Evolutionary conservation across 352 stramenopile species (phyloP), one percentile per base, ranked within the genome.

Genomic region (Phytophthora syringae): DNA sequence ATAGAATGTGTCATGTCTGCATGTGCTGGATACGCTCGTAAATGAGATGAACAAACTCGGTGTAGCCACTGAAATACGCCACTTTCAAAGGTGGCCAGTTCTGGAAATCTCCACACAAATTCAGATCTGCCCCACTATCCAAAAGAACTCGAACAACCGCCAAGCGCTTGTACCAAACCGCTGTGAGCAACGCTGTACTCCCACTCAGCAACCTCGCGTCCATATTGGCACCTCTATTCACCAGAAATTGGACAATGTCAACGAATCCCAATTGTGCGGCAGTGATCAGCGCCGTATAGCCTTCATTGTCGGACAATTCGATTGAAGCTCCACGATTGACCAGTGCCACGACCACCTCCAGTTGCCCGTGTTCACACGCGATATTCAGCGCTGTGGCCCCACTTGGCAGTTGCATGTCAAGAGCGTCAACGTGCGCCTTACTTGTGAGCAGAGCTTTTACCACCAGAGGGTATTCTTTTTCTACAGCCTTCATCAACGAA

Each of bases 21-120:
- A 32, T 32, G 27, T 32, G 27, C 27, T 18, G 50, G 52, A 51
- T 25, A 3, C 39, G 39, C 27, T 60, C 52, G 13, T 32, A 60
- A 18, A 52, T 43, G 3, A 60, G 39, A 5, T 60, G 52, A 15
- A 60, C 52, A 12, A 60, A 30, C 7, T 60, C 52, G 10, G 12
- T 30, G 37, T 60, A 60, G n/a, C 52, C 39, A 20, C 53, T 61
- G 3, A 61, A 61, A 45, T 51, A 61, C 18, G 40, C 53, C 13
- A 61, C 52, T 15, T 40, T 60, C 52, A 60, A 10, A 3, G 52
- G 24, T 22, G 52, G 18, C 52, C 52, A 60, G n/a, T 21, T 51
- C 27, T 51, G 39, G 13, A 51, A 60, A 16, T 61, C 40, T 36
- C 53, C 53, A 20, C 53, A 52, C 16, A 61, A 52, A 37, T 32